Conservation (phyloP, 352 stramenopile species). For the Phytophthora colocasiae region DNA sequence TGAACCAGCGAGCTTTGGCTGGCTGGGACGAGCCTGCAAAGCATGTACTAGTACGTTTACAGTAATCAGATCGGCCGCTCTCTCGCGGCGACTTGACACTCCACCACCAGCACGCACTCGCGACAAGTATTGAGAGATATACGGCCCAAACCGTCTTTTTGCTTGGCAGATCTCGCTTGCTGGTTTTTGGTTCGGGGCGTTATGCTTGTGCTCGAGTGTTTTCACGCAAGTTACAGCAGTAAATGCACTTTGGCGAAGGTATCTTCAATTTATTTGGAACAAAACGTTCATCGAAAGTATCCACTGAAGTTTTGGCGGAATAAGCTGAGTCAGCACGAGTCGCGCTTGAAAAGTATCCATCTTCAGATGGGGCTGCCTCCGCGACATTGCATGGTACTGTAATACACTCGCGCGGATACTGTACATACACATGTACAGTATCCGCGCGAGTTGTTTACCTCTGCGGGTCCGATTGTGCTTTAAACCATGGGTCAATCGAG, state of each 20-base stretch:
- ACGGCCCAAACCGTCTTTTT: conserved; percentile 27
- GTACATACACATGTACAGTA: too few species aligned
- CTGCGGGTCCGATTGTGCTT: neutral
- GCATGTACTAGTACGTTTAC: neutral
- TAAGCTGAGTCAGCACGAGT: conserved; percentile 16
- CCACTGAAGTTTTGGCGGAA: conserved; percentile 24
- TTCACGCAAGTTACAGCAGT: conserved; percentile 5
- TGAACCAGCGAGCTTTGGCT: conserved; percentile 12
- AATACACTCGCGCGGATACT: too few species aligned
- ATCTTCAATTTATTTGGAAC: too few species aligned
- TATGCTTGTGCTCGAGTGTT: neutral
- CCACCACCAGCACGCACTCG: conserved; percentile 18
- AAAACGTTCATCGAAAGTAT: conserved; percentile 25
- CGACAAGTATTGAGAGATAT: conserved; percentile 41
- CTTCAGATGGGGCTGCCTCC: conserved; percentile 13
- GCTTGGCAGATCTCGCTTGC: conserved; percentile 9
- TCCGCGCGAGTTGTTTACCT: conserved; percentile 5
- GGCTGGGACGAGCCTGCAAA: conserved; percentile 23
- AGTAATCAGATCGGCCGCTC: conserved; percentile 28
- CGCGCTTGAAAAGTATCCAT: conserved; percentile 23
- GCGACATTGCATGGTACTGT: conserved; percentile 1
- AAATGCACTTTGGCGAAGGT: neutral
- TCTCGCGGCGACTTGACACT: conserved; percentile 27
- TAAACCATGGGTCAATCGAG: neutral
- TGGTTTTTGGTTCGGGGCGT: neutral